Evolutionary conservation across 2,329 filamentous ascomycete genomes (phyloP).

Genomic region (Neofusicoccum sp.): DNA sequence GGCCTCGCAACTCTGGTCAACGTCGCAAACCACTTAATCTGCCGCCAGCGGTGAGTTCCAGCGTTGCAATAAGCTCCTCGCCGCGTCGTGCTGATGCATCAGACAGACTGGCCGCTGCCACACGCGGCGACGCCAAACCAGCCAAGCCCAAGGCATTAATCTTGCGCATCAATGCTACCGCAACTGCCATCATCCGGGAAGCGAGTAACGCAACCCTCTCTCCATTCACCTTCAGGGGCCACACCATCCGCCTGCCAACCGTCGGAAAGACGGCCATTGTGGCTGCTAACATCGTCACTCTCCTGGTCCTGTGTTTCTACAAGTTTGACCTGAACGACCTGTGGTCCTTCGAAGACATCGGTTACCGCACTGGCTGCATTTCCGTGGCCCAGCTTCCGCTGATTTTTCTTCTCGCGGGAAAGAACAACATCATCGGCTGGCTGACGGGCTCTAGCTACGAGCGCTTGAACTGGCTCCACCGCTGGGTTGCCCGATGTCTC

Average conservation of each 20-base stretch:
- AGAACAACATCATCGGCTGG: conserved; percentile 59
- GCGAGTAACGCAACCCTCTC: conserved; percentile 48
- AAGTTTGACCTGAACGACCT: conserved; percentile 50
- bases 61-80: not conserved
- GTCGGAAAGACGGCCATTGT: conserved; percentile 42
- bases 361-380: conserved; percentile 55
- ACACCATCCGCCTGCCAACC: conserved; percentile 40
- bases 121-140: conserved; percentile 41
- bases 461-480: conserved; percentile 69
- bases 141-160: conserved; percentile 55
- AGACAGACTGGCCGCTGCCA: conserved; percentile 46
- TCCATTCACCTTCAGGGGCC: conserved; percentile 33
- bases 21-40: conserved; percentile 48
- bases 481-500: conserved; percentile 69
- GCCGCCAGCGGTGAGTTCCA: conserved; percentile 47
- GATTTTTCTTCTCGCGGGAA: conserved; percentile 56
- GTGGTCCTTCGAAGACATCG: conserved; percentile 56
- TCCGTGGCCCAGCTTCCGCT: conserved; percentile 54
- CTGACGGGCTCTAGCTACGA: conserved; percentile 66
- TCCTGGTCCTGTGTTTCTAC: conserved; percentile 58
- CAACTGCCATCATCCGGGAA: conserved; percentile 56
- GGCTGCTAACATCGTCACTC: conserved; percentile 47
- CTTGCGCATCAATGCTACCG: conserved; percentile 49
- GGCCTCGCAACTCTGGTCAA: conserved; percentile 46
- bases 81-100: not conserved